These are phyloP conservation scores for Capronia epimyces DNA, from an alignment of 2,329 filamentous ascomycete species.

Conservation along the genomic window DNA sequence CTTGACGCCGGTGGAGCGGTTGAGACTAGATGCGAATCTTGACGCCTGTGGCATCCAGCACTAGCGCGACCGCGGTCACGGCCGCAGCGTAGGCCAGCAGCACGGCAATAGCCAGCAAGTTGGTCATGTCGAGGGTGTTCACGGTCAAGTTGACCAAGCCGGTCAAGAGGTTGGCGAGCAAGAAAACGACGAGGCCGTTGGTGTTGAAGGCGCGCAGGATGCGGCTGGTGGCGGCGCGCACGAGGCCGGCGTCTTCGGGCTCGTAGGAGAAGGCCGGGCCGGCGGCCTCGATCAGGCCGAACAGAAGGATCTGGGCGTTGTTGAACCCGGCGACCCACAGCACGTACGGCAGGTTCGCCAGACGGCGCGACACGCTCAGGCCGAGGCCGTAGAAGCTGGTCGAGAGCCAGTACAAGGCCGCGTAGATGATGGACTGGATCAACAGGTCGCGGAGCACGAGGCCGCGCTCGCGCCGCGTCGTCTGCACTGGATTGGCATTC, in stretches of 20 bases:
- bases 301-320: constrained; percentile 70
- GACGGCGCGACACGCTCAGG: constrained; percentile 73
- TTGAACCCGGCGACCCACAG: constrained; percentile 93
- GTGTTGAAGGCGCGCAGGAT: constrained; percentile 81
- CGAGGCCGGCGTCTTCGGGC: constrained; percentile 59
- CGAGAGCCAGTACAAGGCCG: constrained; percentile 61
- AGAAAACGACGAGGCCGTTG: constrained; percentile 78
- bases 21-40: constrained; percentile 30
- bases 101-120: constrained; percentile 63
- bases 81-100: constrained; percentile 63
- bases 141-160: constrained; percentile 83
- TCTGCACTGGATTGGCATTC: background rate
- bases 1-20: constrained; percentile 37
- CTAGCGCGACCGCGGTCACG: constrained; percentile 39
- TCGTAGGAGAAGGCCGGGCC: constrained; percentile 30
- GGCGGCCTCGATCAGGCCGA: constrained; percentile 68
- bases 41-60: constrained; percentile 37
- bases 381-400: constrained; percentile 64
- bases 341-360: constrained; percentile 91
- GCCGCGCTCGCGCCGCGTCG: constrained; percentile 13
- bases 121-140: constrained; percentile 68
- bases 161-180: constrained; percentile 83
- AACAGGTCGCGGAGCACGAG: constrained; percentile 15
- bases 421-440: constrained; percentile 52
- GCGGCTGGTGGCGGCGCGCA: constrained; percentile 64